Evolutionary conservation across 371 early-diverging fungal species (phyloP), one percentile per base, ranked within the genome.

Genomic region (Capillidium heterosporum): DNA sequence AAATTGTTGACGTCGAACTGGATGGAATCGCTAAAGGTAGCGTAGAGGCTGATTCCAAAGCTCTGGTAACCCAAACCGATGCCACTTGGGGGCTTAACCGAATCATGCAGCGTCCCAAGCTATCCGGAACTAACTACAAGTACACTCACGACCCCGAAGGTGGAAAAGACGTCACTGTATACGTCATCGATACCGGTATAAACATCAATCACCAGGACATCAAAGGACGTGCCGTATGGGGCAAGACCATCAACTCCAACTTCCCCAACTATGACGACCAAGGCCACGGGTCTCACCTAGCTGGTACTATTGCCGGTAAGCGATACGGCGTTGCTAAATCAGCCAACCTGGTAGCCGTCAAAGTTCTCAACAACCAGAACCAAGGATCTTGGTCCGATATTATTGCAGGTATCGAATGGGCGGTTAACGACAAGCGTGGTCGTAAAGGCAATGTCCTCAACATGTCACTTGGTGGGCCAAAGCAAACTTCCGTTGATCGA

Each of bases 291-390:
- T 85, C 89, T 21, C 89, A 90, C 64, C 83, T 15, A 23, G 50
- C 50, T 50, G 50, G 50, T n/a, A 50, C 50, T 13, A 50, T 50
- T 24, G 50, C 15, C 8, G 13, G 19, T n/a, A 13, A 28, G 19
- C 13, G 7, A 8, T 50, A 50, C 24, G 50, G 50, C 19, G 35
- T 52, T 8, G 23, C 17, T 11, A 52, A 52, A 19, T 51, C 28
- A 58, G 88, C 88, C n/a, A 72, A 74, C 15, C 71, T 94, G 24
- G 81, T 92, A 19, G 92, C 92, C 8, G 88, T 96, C 65, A 94
- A 94, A 73, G 70, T 60, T 32, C 58, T 80, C 13, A 50, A 61
- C 28, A 48, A 57, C 48, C 40, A 60, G 13, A 63, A 67, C 35
- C 40, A 44, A 31, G 71, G 67, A 11, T 47, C 62, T 32, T 57